Percentiles rank a stretch among this genome's conserved stretches.
Evolutionary conservation across 2,329 filamentous ascomycete species (phyloP).

Genomic region (Talaromyces sp.): DNA sequence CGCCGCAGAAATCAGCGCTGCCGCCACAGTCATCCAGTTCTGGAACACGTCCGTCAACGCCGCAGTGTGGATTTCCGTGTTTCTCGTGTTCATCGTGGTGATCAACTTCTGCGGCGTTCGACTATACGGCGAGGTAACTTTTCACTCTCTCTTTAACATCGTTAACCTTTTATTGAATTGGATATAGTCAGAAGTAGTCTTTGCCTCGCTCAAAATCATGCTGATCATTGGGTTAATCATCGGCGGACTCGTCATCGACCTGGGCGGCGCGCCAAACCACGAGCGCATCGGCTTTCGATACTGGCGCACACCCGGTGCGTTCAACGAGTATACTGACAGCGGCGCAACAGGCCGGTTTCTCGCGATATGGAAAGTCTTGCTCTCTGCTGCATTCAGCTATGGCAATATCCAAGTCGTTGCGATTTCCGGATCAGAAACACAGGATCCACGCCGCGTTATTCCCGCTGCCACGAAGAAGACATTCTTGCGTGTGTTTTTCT

Average conservation of each 20-base stretch:
- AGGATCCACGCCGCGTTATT: conserved; percentile 44
- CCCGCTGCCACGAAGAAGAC: conserved; percentile 53
- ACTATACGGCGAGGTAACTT: conserved; percentile 43
- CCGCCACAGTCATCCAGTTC: conserved; percentile 58
- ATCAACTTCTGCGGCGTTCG: conserved; percentile 44
- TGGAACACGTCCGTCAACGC: conserved; percentile 46
- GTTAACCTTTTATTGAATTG: background rate
- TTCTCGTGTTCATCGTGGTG: conserved; percentile 53
- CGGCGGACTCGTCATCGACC: conserved; percentile 50
- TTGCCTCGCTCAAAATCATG: conserved; percentile 47
- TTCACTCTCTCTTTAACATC: too few species aligned
- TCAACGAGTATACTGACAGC: conserved; percentile 43
- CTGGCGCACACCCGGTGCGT: conserved; percentile 44
- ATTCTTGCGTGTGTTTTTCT: conserved; percentile 57
- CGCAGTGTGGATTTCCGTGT: conserved; percentile 49
- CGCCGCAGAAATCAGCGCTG: conserved; percentile 58
- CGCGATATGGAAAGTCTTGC: conserved; percentile 45
- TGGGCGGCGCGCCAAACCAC: conserved; percentile 44
- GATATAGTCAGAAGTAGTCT: conserved; percentile 44
- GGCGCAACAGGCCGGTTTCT: conserved; percentile 43
- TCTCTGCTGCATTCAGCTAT: conserved; percentile 42
- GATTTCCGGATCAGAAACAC: conserved; percentile 7
- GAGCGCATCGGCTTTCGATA: conserved; percentile 48
- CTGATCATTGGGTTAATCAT: conserved; percentile 48
- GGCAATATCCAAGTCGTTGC: conserved; percentile 8